Evolutionary conservation across 2,329 filamentous ascomycete genomes (phyloP), one percentile per base, ranked within the genome.

Genomic region (Fusarium sarcochroum): DNA sequence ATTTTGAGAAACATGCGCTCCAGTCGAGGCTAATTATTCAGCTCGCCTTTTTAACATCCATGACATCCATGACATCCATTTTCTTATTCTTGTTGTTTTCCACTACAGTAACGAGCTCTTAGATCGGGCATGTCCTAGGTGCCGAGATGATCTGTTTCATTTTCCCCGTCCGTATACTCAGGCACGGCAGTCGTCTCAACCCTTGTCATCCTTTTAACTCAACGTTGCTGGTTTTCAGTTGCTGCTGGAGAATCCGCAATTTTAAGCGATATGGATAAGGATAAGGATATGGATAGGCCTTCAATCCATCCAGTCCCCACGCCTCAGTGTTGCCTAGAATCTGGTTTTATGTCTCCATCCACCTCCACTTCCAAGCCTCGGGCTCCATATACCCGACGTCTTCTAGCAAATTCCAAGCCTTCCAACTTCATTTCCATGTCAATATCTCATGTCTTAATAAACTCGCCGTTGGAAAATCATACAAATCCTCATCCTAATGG

Each of bases 1-100:
- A 69, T 69, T 69, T 69, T 70, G 37, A 67, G 66, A 51, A 67
- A 52, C 27, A 47, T 63, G 44, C 32, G 35, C 40, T 52, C 55
- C 38, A 18, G 38, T 34, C 20, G 30, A 52, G 47, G 41, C 34
- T 55, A 23, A 27, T 40, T 40, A 25, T 40, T 51, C 52, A 57
- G 46, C 46, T 57, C 46, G 34, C 34, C 35, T 41, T 23, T 57
- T 17, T 41, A n/a, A n/a, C n/a, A n/a, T n/a, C n/a, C n/a, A n/a
- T 30, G 13, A 13, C 27, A 30, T 30, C 27, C 27, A 30, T 30
- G 27, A 30, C 27, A 30, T 30, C 27, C 27, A 23, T n/a, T 35
- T 30, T 30, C 38, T 20, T 41, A 18, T 34, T 56, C 14, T 25
- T 30, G 20, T 40, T n/a, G 32, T 38, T 18, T 40, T 18, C 13